Base-by-base conservation (phyloP, 805 yeast species). In the Candida silvicultrix region DNA sequence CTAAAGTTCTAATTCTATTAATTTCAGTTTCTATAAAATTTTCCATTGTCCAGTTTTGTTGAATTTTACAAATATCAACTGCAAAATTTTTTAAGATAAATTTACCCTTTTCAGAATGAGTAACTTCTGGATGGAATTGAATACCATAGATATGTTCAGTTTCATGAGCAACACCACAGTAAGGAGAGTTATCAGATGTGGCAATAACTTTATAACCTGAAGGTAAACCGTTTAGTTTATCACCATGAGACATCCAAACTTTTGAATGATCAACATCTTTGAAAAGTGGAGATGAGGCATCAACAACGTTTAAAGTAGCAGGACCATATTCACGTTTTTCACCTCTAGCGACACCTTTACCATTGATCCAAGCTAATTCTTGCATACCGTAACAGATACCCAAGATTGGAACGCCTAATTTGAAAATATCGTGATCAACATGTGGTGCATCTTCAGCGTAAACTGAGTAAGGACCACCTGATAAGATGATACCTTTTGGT, bases 211-310 rank as follows among this genome's bases (percentile, higher is more conserved):
- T 81, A 78, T 80, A 94, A 36, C 95, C 96, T 40, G 78, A 76
- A 59, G 99, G 99, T 57, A 94, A 77, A 45, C 92, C 86, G 59
- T 81, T 82, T 62, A 94, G 77, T 75, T 94, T 94, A 72, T 94
- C 99, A 63, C 96, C 96, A 69, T 94, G 99, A 42, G 98, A 90
- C 99, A 94, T 94, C 99, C 99, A 94, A 51, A 94, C 97, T 66
- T 85, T 90, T 49, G 95, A 89, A 73, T 94, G 85, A 68, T 89
- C 95, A 58, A 94, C 88, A 50, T 84, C 97, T 52, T 81, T 75
- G 70, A 94, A 94, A 52, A 94, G 74, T 19, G 86, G 81, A 66
- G 88, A 80, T 19, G 68, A 47, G 38, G 69, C 53, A 63, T 88
- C 94, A 57, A 77, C 73, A 47, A 89, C 95, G 56, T 81, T 75